These are phyloP conservation scores for Gracilaria gracilis DNA, from an alignment of 23 red algal genomes.

Conservation along the genomic window DNA sequence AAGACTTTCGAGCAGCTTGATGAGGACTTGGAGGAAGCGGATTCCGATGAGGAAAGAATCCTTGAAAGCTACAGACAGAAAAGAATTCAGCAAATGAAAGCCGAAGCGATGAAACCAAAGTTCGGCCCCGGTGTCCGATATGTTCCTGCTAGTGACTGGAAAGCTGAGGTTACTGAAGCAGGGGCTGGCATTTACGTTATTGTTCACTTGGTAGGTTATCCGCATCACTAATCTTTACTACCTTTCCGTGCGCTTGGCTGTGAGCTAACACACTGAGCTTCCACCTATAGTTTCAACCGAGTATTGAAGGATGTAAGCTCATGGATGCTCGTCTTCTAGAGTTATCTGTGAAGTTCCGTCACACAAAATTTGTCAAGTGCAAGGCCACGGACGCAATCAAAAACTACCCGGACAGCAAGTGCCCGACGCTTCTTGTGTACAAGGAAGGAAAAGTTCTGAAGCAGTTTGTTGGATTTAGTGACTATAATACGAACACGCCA, in stretches of 20 bases:
- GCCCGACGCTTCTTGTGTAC: conserved; percentile 87
- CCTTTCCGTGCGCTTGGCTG: not conserved
- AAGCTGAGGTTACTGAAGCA: conserved; percentile 83
- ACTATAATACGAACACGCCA: conserved; percentile 42
- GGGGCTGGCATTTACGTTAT: conserved; percentile 64
- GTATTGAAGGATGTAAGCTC: conserved; percentile 66
- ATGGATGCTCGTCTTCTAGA: conserved; percentile 72
- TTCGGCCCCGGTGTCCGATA: conserved; percentile 77
- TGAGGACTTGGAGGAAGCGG: conserved; percentile 84
- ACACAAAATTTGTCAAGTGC: conserved; percentile 82
- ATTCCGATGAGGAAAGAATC: conserved; percentile 83
- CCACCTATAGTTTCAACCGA: conserved; percentile 59
- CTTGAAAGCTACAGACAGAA: conserved; percentile 69
- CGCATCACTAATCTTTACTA: not conserved
- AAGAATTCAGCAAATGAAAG: conserved; percentile 72
- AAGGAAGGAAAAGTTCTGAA: conserved; percentile 76
- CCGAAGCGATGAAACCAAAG: conserved; percentile 42
- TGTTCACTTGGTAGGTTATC: conserved; percentile 72
- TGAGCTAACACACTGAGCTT: not conserved
- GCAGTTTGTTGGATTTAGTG: conserved; percentile 71
- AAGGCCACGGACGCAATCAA: conserved; percentile 83
- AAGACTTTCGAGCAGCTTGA: conserved; percentile 79
- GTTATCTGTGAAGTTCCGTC: conserved; percentile 71
- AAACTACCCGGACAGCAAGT: conserved; percentile 86
- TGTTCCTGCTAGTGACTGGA: conserved; percentile 82